A percentile compares a stretch with the other conserved stretches of the same genome.
Evolutionary conservation across 1,284 basidiomycete genomes (phyloP).

Genomic region (Inonotus obliquus): DNA sequence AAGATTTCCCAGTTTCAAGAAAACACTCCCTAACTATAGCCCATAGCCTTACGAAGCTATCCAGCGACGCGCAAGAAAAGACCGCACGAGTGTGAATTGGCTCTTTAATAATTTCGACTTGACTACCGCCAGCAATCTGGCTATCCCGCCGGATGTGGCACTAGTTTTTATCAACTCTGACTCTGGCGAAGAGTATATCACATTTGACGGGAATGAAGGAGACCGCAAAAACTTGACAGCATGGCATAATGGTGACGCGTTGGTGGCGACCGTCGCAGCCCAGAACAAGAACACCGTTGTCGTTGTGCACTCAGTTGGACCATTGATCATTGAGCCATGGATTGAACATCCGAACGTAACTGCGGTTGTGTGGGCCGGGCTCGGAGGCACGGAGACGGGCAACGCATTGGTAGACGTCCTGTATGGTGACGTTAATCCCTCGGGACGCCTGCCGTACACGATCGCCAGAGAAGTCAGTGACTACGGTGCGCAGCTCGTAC

Average conservation of each 20-base stretch:
- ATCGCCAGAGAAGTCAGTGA: conserved; percentile 67
- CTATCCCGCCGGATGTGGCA: conserved; percentile 51
- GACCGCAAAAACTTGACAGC: conserved; percentile 80
- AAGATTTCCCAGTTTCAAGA: not conserved
- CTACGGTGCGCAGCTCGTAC: conserved; percentile 61
- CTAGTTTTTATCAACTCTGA: conserved; percentile 72
- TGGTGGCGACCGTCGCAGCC: conserved; percentile 54
- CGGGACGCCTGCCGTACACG: conserved; percentile 75
- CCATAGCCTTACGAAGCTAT: conserved; percentile 65
- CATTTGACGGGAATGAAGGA: conserved; percentile 69
- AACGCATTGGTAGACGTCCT: conserved; percentile 72
- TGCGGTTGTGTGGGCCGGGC: conserved; percentile 62
- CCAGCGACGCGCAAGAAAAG: conserved; percentile 52
- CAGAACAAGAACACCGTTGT: conserved; percentile 79
- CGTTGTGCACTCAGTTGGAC: conserved; percentile 74
- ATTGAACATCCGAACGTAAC: conserved; percentile 76
- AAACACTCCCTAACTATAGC: not conserved
- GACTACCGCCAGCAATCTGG: conserved; percentile 44
- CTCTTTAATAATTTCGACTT: conserved; percentile 65
- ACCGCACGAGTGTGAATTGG: conserved; percentile 58
- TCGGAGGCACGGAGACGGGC: conserved; percentile 74
- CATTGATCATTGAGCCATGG: conserved; percentile 71
- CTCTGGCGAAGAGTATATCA: conserved; percentile 75
- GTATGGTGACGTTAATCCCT: conserved; percentile 69
- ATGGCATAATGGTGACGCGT: conserved; percentile 71